These are phyloP conservation scores for Cytospora chrysosperma DNA, from an alignment of 2,329 filamentous ascomycete species.

Conservation along the genomic window DNA sequence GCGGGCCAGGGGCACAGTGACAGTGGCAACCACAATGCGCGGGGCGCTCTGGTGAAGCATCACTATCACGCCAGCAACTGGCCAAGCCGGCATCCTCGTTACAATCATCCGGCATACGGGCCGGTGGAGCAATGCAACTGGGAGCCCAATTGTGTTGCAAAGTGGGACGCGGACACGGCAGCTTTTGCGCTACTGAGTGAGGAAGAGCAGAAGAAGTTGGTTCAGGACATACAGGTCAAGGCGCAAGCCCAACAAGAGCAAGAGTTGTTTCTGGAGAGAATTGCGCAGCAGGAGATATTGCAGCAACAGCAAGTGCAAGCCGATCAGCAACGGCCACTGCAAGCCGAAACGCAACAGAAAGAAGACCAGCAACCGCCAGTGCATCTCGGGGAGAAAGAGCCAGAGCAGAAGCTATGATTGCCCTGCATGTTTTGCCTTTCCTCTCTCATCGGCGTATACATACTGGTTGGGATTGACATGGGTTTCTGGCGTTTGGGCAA, in stretches of 20 bases:
- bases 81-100: conserved; percentile 65
- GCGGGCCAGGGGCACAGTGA: conserved; percentile 73
- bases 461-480: not conserved
- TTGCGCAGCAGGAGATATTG: conserved; percentile 16
- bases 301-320: conserved; percentile 6
- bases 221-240: conserved; percentile 38
- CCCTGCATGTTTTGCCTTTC: not conserved
- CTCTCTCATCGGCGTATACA: not conserved
- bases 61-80: conserved; percentile 74
- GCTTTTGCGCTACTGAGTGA: conserved; percentile 57
- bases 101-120: conserved; percentile 66
- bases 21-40: conserved; percentile 66
- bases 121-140: conserved; percentile 72
- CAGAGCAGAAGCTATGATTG: not conserved
- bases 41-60: conserved; percentile 67
- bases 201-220: conserved; percentile 56
- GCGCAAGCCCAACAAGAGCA: conserved; percentile 29
- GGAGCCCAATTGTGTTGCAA: conserved; percentile 60
- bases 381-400: too few species aligned
- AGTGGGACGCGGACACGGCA: conserved; percentile 65
- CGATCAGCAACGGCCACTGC: conserved; percentile 4
- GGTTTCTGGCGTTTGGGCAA: conserved; percentile 7
- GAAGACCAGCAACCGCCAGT: conserved; percentile 1
- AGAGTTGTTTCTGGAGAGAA: conserved; percentile 21
- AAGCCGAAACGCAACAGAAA: not conserved